These are phyloP conservation scores for Rhizophagus sp. DNA, from an alignment of 192 early-diverging fungal genomes.

Conservation along the genomic window DNA sequence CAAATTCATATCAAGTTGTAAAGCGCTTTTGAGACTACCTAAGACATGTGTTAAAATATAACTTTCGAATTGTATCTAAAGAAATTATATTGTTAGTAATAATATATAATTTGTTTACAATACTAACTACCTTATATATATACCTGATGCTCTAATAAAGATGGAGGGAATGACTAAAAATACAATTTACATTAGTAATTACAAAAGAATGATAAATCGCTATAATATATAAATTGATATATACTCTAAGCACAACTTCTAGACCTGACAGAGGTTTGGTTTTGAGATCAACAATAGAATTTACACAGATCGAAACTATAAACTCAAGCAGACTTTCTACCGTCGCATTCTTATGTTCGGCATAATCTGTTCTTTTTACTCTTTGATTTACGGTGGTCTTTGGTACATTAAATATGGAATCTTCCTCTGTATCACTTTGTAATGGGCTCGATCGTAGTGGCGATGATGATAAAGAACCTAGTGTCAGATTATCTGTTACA, in stretches of 20 bases:
- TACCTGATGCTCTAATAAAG: slow-evolving; percentile 38
- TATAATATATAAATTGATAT: not conserved
- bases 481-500: not conserved
- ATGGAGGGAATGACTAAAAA: slow-evolving; percentile 39
- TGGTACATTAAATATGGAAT: slow-evolving; percentile 27
- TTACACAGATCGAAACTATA: slow-evolving; percentile 48
- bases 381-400: slow-evolving; percentile 23
- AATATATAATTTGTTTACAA: slow-evolving; percentile 1
- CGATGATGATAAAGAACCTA: not conserved
- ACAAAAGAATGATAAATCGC: not conserved
- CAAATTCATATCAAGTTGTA: slow-evolving; percentile 45
- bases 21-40: slow-evolving; percentile 40
- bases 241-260: slow-evolving; percentile 50
- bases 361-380: slow-evolving; percentile 30
- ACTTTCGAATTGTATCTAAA: slow-evolving; percentile 46
- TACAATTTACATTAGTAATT: not conserved
- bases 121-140: not conserved
- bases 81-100: slow-evolving; percentile 2
- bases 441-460: slow-evolving; percentile 2
- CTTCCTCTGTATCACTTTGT: slow-evolving; percentile 17
- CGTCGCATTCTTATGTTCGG: slow-evolving; percentile 32
- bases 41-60: slow-evolving; percentile 47
- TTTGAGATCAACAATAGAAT: slow-evolving; percentile 49
- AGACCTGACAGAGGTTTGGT: slow-evolving; percentile 44
- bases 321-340: slow-evolving; percentile 52